These are phyloP conservation scores for Coprinopsis marcescibilis DNA, from an alignment of 768 basidiomycete genomes.

Conservation along the genomic window DNA sequence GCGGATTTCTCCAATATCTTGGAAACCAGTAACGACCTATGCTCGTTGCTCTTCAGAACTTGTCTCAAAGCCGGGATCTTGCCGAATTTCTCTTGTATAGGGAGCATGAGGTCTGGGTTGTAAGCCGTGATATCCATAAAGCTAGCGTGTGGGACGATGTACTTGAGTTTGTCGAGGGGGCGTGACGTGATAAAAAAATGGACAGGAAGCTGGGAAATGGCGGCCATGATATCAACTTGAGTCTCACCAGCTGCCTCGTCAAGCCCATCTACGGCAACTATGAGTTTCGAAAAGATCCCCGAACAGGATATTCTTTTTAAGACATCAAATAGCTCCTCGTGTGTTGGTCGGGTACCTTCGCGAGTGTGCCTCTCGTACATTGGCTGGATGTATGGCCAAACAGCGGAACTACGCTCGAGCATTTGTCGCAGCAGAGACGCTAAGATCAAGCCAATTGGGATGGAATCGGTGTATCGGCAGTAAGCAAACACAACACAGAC, in stretches of 20 bases:
- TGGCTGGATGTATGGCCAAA: too few species aligned
- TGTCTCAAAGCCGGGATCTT: too few species aligned
- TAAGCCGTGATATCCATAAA: neutral
- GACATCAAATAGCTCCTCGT: neutral
- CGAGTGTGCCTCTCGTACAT: too few species aligned
- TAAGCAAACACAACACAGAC: too few species aligned
- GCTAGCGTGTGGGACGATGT: neutral
- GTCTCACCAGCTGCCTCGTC: neutral
- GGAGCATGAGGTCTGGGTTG: neutral
- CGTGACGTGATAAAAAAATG: neutral
- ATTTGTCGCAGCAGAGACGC: too few species aligned
- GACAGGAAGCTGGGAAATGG: neutral
- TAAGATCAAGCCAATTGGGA: too few species aligned
- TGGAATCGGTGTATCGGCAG: too few species aligned
- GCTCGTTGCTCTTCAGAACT: too few species aligned
- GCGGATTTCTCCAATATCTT: constrained; percentile 1
- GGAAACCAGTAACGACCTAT: too few species aligned
- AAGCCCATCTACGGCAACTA: neutral
- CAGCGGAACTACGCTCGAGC: too few species aligned
- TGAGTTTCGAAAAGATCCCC: neutral
- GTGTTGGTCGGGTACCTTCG: too few species aligned
- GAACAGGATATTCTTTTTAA: neutral
- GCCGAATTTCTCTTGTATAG: too few species aligned
- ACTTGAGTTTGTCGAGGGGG: neutral
- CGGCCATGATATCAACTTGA: neutral